Conservation (phyloP, 495 filamentous ascomycete species). For the Penicillium robsamsonii region DNA sequence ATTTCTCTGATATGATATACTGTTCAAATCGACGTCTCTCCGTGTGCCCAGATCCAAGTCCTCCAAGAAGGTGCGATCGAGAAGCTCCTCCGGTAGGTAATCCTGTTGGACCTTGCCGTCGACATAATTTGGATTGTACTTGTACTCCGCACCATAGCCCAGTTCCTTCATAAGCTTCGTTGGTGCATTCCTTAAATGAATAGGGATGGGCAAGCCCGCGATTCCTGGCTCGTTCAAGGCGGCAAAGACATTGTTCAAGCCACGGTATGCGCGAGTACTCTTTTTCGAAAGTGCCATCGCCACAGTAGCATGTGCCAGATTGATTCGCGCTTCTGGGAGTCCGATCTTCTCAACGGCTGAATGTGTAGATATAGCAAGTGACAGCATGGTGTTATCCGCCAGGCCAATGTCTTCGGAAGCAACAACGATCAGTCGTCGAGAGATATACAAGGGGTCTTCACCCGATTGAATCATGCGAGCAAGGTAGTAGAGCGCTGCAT, state of each 20-base stretch:
- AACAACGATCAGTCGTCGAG: slow-evolving; percentile 85
- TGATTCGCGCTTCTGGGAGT: slow-evolving; percentile 91
- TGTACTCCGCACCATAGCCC: slow-evolving; percentile 87
- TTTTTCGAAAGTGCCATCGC: slow-evolving; percentile 82
- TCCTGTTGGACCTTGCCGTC: slow-evolving; percentile 86
- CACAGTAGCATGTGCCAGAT: slow-evolving; percentile 81
- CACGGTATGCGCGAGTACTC: slow-evolving; percentile 81
- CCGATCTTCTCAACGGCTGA: slow-evolving; percentile 86
- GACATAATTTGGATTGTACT: slow-evolving; percentile 89
- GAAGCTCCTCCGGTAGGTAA: slow-evolving; percentile 76
- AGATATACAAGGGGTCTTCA: slow-evolving; percentile 91
- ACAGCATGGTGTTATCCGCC: slow-evolving; percentile 82
- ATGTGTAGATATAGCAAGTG: slow-evolving; percentile 79
- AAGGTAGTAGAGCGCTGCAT: slow-evolving; percentile 90
- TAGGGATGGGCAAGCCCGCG: slow-evolving; percentile 73
- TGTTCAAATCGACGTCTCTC: slow-evolving; percentile 60
- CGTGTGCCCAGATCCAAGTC: slow-evolving; percentile 75
- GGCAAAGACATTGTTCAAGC: slow-evolving; percentile 71
- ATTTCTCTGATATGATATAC: background rate
- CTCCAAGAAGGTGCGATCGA: slow-evolving; percentile 72
- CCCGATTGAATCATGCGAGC: slow-evolving; percentile 94
- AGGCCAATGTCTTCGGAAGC: slow-evolving; percentile 91
- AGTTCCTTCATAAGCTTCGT: slow-evolving; percentile 91
- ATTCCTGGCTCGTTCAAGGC: slow-evolving; percentile 76
- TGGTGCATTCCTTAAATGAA: slow-evolving; percentile 88